Conservation (phyloP, 2,329 filamentous ascomycete genomes). For the Fusarium secorum region DNA sequence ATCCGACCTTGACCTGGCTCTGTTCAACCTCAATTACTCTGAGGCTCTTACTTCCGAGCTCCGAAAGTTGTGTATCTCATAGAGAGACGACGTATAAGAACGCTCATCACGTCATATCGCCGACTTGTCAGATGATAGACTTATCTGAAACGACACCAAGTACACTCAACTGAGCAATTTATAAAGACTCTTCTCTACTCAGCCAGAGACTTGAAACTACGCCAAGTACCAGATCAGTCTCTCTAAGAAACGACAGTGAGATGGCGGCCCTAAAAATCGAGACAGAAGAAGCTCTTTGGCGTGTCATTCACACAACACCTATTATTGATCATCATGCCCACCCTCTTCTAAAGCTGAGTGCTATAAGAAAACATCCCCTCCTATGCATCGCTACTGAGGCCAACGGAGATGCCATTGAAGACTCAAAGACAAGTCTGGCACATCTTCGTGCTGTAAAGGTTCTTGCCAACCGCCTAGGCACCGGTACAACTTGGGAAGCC, state of each 20-base stretch:
- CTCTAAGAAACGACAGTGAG: not conserved
- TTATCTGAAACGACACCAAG: not conserved
- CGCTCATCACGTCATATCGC: not conserved
- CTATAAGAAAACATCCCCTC: slow-evolving; percentile 57
- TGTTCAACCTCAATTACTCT: not conserved
- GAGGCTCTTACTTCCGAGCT: not conserved
- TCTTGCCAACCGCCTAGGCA: slow-evolving; percentile 70
- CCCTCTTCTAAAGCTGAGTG: slow-evolving; percentile 65
- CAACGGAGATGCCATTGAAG: slow-evolving; percentile 69
- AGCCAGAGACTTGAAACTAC: not conserved
- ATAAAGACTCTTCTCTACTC: not conserved
- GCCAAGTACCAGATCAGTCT: not conserved
- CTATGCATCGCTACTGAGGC: slow-evolving; percentile 77
- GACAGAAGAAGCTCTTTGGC: slow-evolving; percentile 40
- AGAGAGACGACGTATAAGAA: not conserved
- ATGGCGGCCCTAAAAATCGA: slow-evolving; percentile 25
- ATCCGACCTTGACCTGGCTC: not conserved
- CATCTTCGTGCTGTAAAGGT: slow-evolving; percentile 75
- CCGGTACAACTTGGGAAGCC: slow-evolving; percentile 67
- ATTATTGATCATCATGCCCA: slow-evolving; percentile 80
- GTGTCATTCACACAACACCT: slow-evolving; percentile 61
- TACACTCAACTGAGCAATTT: not conserved
- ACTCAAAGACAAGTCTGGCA: slow-evolving; percentile 68
- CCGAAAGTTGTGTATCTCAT: not conserved
- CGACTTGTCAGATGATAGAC: not conserved